These are phyloP conservation scores for Kodamaea hsintzibuensis DNA, from an alignment of 805 yeast genomes.

Conservation along the genomic window DNA sequence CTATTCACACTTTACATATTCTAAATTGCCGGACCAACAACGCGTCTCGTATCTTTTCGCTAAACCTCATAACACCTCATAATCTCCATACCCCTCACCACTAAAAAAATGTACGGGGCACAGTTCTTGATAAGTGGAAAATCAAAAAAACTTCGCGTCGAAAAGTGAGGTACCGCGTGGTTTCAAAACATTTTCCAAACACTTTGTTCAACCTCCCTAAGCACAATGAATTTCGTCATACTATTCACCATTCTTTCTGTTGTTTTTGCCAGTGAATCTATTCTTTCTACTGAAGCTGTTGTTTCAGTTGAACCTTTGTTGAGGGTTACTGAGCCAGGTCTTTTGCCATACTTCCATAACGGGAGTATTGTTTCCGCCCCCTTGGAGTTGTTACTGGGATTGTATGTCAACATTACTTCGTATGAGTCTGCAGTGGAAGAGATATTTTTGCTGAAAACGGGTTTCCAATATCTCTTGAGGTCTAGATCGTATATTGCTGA, in stretches of 20 bases:
- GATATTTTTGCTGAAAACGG: not conserved
- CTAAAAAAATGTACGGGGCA: not conserved
- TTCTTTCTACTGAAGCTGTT: not conserved
- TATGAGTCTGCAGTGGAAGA: slow-evolving; percentile 3
- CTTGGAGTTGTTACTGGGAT: not conserved
- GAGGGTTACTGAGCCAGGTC: slow-evolving; percentile 6
- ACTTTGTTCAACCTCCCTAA: not conserved
- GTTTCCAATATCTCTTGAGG: slow-evolving; percentile 4
- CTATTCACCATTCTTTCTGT: slow-evolving; percentile 1
- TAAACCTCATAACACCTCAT: no score
- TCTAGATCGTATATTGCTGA: not conserved
- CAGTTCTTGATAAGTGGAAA: not conserved
- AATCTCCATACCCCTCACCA: not conserved
- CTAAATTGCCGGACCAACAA: not conserved
- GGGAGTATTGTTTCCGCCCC: slow-evolving; percentile 5
- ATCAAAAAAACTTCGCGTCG: not conserved
- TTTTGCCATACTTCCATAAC: not conserved
- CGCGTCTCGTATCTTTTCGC: not conserved
- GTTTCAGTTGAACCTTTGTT: slow-evolving; percentile 3
- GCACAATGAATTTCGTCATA: slow-evolving; percentile 2
- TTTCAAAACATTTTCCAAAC: slow-evolving; percentile 1
- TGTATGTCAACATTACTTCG: not conserved
- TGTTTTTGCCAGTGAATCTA: not conserved
- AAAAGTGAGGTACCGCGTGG: not conserved
- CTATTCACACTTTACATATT: no score